Evolutionary conservation across 1,284 basidiomycete species (phyloP).

Genomic region (Apiotrichum laibachii): DNA sequence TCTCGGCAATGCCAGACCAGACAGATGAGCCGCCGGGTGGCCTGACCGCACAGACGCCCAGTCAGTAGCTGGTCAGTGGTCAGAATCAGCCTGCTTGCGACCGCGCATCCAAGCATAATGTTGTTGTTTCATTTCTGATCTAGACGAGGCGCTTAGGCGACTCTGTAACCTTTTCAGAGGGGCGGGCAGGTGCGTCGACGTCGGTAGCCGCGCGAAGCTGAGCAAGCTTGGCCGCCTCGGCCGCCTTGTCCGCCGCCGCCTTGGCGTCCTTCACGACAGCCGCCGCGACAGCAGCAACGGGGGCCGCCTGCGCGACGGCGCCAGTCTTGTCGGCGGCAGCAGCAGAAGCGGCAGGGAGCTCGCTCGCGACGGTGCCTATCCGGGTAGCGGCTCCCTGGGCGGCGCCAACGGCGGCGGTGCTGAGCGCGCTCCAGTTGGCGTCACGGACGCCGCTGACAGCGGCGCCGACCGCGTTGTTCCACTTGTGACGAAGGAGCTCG

Average conservation of each 20-base stretch:
- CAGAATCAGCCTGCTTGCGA: too few species aligned
- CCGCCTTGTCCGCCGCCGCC: neutral
- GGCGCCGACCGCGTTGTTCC: conserved; percentile 37
- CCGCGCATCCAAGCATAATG: too few species aligned
- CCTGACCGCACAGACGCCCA: too few species aligned
- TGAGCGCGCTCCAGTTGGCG: conserved; percentile 35
- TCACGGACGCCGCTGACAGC: conserved; percentile 25
- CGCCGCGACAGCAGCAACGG: neutral
- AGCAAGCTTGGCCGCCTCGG: neutral
- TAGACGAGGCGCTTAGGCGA: conserved; percentile 22
- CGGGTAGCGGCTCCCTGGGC: conserved; percentile 5
- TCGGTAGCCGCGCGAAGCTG: conserved; percentile 8
- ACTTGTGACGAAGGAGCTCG: conserved; percentile 32
- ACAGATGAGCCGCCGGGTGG: too few species aligned
- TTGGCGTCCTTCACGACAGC: neutral
- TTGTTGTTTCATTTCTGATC: neutral
- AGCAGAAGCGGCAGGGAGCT: neutral
- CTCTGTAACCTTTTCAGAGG: conserved; percentile 5
- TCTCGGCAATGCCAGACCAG: too few species aligned
- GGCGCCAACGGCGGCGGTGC: conserved; percentile 15
- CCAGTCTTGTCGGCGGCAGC: neutral
- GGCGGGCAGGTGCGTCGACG: conserved; percentile 8
- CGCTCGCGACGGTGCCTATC: neutral
- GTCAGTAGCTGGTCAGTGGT: too few species aligned
- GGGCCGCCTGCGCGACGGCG: neutral